Evolutionary conservation across 2,329 filamentous ascomycete genomes (phyloP), one percentile per base, ranked within the genome.

Genomic region (Paecilomyces sp.): DNA sequence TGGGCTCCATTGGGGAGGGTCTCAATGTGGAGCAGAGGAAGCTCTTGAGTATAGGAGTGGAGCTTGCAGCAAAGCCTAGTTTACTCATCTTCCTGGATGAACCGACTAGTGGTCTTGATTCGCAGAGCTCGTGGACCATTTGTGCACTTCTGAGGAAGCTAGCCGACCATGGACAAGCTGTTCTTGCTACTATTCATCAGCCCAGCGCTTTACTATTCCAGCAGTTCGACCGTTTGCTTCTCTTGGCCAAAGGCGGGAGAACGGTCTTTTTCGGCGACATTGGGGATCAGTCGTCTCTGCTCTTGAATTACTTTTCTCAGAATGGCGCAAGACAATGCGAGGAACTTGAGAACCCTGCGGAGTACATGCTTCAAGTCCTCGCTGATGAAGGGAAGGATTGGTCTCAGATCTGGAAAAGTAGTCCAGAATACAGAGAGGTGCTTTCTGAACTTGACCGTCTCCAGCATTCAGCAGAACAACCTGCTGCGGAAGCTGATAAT

Each of bases 161-260:
- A 36, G 91, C 91, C 67, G 89, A 93, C 74, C 89, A 87, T 63
- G 92, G 93, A 15, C 91, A 95, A 72, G 92, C 93, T 57, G 91
- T 97, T 75, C 86, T 97, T n/a, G 96, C 92, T 78, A 97, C 93
- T 0, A 97, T 97, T 62, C 93, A 97, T 74, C 93, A 97, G 75
- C 93, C 93, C n/a, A 95, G 91, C 15, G 92, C 92, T 41, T 91
- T 96, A 83, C 82, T 97, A 58, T 96, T 97, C 80, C 90, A 96
- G 73, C 88, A 91, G 61, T 97, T 88, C 57, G 86, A 88, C 62
- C 81, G 82, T 1, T 74, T 88, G 1, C 75, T 88, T 0, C 86
- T 89, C 72, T 79, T 89, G 2, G 85, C 85, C 9, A 81, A 78
- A 58, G 87, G 87, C 47, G 87, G 87, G 0, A 84, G 80, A 68